Base-by-base conservation (phyloP, 1,139 yeast species). In the Pichia sorboxylosa region DNA sequence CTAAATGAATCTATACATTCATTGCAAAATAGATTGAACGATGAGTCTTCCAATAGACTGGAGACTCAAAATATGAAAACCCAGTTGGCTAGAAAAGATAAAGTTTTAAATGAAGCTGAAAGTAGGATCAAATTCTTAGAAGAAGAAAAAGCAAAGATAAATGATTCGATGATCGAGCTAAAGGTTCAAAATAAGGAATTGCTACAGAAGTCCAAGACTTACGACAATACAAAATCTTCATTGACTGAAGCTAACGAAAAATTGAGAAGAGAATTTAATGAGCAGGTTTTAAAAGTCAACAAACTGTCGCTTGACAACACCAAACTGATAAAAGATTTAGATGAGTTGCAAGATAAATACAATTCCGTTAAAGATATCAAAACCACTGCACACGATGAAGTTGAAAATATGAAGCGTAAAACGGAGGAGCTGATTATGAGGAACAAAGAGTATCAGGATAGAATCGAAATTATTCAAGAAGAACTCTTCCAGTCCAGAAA, bases 351-450 rank as follows among this genome's bases (percentile, higher is more conserved):
- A 37, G 65, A 61, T 33, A 72, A 72, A 39, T 65, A 63, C 38
- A 74, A 69, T 18, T 58, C 64, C 4, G 48, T 69, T 17, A 55
- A 64, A 30, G 64, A 63, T 33, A 58, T 69, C 17, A 72, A 67
- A 40, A 49, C 64, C 30, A 55, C 52, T 9, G 66, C 81, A 0
- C 63, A 60, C 17, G 72, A 70, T 23, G 76, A 76, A 39, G 63
- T 70, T 13, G 82, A 74, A 39, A 49, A 70, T 1, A 57, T 73
- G 37, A 75, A 70, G 44, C 76, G 75, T 41, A 93, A 85, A 52
- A 71, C 77, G 36, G 94, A 85, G 30, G 97, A 87, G 48, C 56
- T 84, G 32, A 55, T 64, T 6, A 69, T 79, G 68, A 73, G 79
- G 34, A 57, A 77, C 22, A 70, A 70, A 40, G 97, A 87, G 45